Percentiles rank a stretch among this genome's conserved stretches.
Conservation (phyloP, 1,284 basidiomycete species). For the Ustilago sp. region DNA sequence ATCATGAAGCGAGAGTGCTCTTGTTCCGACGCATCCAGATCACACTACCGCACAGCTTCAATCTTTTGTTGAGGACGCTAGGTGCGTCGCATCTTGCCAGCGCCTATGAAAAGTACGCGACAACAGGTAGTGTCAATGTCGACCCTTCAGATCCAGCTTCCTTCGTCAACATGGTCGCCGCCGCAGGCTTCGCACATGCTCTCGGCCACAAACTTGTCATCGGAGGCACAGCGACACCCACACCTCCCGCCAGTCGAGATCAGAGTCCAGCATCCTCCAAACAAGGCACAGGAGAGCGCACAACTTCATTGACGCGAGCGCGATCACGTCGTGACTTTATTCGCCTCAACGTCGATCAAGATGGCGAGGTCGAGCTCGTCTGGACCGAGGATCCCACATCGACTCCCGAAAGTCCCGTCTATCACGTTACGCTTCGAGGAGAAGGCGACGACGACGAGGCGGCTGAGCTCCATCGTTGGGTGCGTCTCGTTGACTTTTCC, state of each 20-base stretch:
- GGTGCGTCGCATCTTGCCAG: constrained; percentile 59
- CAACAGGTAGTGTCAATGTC: constrained; percentile 50
- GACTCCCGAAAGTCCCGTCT: constrained; percentile 41
- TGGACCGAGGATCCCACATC: constrained; percentile 58
- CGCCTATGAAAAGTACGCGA: constrained; percentile 59
- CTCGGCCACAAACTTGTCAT: constrained; percentile 57
- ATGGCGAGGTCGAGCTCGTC: constrained; percentile 55
- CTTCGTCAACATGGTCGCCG: constrained; percentile 63
- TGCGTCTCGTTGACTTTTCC: constrained; percentile 75
- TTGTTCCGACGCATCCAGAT: constrained; percentile 66
- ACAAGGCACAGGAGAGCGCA: constrained; percentile 10
- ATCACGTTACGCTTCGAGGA: constrained; percentile 53
- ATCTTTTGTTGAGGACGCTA: constrained; percentile 58
- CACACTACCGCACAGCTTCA: constrained; percentile 65
- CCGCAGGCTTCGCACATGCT: constrained; percentile 63
- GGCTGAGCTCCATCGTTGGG: constrained; percentile 45
- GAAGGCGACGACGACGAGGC: constrained; percentile 43
- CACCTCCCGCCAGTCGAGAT: constrained; percentile 35
- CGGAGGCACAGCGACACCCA: constrained; percentile 25
- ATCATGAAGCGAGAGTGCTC: constrained; percentile 62
- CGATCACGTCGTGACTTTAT: constrained; percentile 27
- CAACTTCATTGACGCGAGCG: constrained; percentile 21
- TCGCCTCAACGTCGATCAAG: constrained; percentile 47
- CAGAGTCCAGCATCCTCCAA: constrained; percentile 39
- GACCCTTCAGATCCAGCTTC: constrained; percentile 56